phyloP scores from a whole-genome alignment of 345 rosid species.

The rapeseed (Brassica napus) region DNA sequence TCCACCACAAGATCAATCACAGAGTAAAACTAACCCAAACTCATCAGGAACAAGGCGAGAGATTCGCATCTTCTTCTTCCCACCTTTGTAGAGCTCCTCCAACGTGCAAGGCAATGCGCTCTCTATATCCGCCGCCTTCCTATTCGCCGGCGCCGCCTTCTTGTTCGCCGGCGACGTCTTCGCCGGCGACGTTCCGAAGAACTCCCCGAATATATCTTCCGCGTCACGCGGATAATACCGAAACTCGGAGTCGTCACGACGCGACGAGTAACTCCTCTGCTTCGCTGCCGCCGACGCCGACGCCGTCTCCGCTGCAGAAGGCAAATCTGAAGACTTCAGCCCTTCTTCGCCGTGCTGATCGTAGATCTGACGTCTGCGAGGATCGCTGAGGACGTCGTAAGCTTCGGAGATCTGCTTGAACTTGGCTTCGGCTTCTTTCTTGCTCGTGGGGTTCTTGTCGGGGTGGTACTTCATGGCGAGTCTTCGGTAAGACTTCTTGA shows the following conservation, averaged over 20 bases:
- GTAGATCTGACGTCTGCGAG: slow-evolving; percentile 84
- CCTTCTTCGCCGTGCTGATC: slow-evolving; percentile 81
- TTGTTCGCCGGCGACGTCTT: slow-evolving; percentile 44
- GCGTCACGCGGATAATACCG: slow-evolving; percentile 63
- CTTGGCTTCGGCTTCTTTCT: slow-evolving; percentile 80
- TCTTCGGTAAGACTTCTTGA: slow-evolving; percentile 68
- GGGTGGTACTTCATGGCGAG: slow-evolving; percentile 95
- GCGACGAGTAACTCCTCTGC: slow-evolving; percentile 9
- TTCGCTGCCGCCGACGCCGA: slow-evolving; percentile 36
- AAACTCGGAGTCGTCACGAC: slow-evolving; percentile 13
- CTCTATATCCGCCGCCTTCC: slow-evolving; percentile 71
- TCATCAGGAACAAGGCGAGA: slow-evolving; percentile 69
- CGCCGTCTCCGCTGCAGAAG: slow-evolving; percentile 34
- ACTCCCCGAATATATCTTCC: slow-evolving; percentile 69
- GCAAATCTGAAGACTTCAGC: slow-evolving; percentile 50
- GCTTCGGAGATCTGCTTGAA: slow-evolving; percentile 88
- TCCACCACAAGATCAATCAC: neutral
- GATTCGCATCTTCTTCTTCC: slow-evolving; percentile 75
- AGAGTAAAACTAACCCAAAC: slow-evolving; percentile 51
- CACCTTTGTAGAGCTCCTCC: slow-evolving; percentile 82
- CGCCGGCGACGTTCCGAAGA: slow-evolving; percentile 55
- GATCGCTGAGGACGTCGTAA: slow-evolving; percentile 77
- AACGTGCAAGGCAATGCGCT: slow-evolving; percentile 68
- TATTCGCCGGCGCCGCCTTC: slow-evolving; percentile 51
- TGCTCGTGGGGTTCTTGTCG: slow-evolving; percentile 73